phyloP scores from a whole-genome alignment of 169 alveolate species.

The Theileria parva region DNA sequence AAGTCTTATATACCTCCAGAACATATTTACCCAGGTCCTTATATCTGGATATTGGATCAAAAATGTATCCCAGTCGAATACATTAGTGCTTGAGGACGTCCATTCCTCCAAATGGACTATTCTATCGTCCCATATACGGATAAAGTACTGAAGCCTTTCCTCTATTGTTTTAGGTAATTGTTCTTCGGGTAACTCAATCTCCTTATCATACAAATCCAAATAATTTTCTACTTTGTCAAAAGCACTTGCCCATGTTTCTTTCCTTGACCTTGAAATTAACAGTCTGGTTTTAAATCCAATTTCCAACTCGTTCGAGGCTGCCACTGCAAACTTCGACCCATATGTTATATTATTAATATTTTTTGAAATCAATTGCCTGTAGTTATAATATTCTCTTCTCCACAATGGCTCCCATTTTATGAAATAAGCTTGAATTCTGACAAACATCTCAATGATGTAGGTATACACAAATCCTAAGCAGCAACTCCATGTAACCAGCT shows the following conservation, averaged over 20 bases:
- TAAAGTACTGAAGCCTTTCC: background rate
- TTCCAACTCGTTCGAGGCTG: background rate
- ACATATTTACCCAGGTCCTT: background rate
- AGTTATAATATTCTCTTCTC: constrained; percentile 25
- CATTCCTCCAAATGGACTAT: background rate
- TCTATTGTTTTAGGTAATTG: background rate
- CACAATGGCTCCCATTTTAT: constrained; percentile 43
- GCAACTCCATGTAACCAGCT: constrained; percentile 2
- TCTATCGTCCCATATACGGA: background rate
- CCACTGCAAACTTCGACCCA: constrained; percentile 22
- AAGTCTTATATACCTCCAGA: background rate
- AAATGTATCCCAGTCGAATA: constrained; percentile 12
- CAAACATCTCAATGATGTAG: background rate
- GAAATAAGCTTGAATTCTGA: constrained; percentile 6
- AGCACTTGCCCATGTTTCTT: background rate
- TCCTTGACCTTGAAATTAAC: background rate
- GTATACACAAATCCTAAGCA: background rate
- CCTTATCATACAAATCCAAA: background rate
- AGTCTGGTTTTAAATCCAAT: background rate
- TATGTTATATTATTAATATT: background rate
- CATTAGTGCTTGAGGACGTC: background rate
- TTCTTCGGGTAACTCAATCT: background rate
- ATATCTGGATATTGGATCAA: background rate
- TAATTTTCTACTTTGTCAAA: background rate
- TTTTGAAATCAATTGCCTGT: background rate